These are phyloP conservation scores for Poterioochromonas sp. DNA, from an alignment of 352 stramenopile genomes.

Conservation along the genomic window DNA sequence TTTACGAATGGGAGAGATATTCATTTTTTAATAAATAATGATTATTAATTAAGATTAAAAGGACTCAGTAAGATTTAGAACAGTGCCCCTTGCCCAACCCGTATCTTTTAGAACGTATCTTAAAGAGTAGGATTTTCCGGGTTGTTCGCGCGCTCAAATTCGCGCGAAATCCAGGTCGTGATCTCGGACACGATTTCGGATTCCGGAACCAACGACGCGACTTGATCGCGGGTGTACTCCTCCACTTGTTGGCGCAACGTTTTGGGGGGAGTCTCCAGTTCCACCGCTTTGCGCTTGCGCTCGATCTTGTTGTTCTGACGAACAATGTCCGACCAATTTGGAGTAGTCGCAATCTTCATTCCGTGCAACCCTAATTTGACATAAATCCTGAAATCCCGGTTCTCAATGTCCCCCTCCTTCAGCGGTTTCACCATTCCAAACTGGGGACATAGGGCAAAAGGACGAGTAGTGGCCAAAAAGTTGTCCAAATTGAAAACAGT, in stretches of 20 bases:
- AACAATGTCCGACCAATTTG: constrained; percentile 30
- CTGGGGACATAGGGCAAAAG: constrained; percentile 29
- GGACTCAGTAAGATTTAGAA: constrained; percentile 30
- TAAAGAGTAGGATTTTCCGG: constrained; percentile 30
- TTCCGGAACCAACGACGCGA: constrained; percentile 28
- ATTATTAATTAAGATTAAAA: constrained; percentile 32
- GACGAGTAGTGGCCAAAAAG: constrained; percentile 29
- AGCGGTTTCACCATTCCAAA: constrained; percentile 30
- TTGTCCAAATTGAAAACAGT: constrained; percentile 31
- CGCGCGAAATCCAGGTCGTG: constrained; percentile 27
- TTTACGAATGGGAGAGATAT: constrained; percentile 31
- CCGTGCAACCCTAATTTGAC: constrained; percentile 29
- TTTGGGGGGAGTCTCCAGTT: constrained; percentile 29
- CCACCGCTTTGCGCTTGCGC: constrained; percentile 27
- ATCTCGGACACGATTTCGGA: constrained; percentile 29
- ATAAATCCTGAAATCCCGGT: constrained; percentile 30
- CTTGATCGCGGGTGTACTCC: constrained; percentile 28
- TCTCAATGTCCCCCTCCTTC: constrained; percentile 29
- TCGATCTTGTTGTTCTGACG: constrained; percentile 30
- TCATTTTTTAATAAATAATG: constrained; percentile 32
- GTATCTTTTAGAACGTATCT: constrained; percentile 30
- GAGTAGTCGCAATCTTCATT: constrained; percentile 30
- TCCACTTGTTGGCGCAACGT: constrained; percentile 27
- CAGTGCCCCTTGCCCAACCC: constrained; percentile 25
- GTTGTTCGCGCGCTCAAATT: constrained; percentile 28